phyloP scores from a whole-genome alignment of 257 asterid species.

The Sherardia arvensis region DNA sequence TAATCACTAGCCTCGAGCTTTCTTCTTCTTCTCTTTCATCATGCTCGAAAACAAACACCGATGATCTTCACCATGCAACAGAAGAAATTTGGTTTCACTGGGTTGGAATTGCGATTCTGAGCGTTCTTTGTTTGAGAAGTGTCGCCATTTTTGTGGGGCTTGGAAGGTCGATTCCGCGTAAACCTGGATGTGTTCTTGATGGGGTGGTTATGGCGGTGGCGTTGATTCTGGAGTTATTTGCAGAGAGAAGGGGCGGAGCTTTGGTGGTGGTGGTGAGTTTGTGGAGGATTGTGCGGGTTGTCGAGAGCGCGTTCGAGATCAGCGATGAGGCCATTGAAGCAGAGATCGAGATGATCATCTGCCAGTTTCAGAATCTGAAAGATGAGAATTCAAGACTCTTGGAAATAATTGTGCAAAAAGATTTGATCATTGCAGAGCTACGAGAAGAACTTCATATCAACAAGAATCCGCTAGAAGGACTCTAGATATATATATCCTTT shows the following conservation, averaged over 20 bases:
- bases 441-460: slow-evolving; percentile 9
- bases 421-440: slow-evolving; percentile 15
- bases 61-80: neutral
- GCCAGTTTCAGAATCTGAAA: slow-evolving; percentile 19
- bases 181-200: slow-evolving; percentile 24
- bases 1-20: slow-evolving; percentile 21
- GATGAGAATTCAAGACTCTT: slow-evolving; percentile 21
- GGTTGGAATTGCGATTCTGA: slow-evolving; percentile 16
- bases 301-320: slow-evolving; percentile 29
- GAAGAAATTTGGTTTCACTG: slow-evolving; percentile 22
- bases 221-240: slow-evolving; percentile 16
- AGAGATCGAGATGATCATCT: slow-evolving; percentile 14
- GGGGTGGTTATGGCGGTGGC: slow-evolving; percentile 23
- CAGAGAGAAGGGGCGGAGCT: slow-evolving; percentile 23
- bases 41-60: neutral
- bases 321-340: slow-evolving; percentile 30
- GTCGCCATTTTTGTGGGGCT: slow-evolving; percentile 15
- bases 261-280: slow-evolving; percentile 25
- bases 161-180: slow-evolving; percentile 9
- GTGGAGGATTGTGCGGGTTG: slow-evolving; percentile 29
- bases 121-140: slow-evolving; percentile 12
- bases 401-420: slow-evolving; percentile 19
- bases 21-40: slow-evolving; percentile 20
- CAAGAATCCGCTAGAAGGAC: no score
- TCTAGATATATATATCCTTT: no score